Evolutionary conservation across 805 yeast species (phyloP), one percentile per base, ranked within the genome.

Genomic region (Kockiozyma suomiensis): DNA sequence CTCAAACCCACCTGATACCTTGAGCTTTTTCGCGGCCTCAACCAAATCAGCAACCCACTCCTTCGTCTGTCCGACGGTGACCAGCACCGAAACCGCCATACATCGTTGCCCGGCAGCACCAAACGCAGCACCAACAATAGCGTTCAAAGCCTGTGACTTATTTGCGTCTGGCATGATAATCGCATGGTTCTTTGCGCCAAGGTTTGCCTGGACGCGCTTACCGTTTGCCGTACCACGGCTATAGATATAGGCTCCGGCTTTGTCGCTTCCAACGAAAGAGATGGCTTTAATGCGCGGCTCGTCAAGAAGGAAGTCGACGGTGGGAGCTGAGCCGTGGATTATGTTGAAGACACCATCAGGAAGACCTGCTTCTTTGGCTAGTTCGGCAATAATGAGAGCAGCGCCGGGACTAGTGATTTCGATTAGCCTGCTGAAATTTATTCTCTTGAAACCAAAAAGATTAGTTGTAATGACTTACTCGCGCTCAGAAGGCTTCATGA

Each of bases 91-190:
- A 54, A 87, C 83, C 10, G 90, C 88, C 88, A 87, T 84, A 75
- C 93, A 87, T 71, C 91, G 83, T 79, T 87, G 93, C 63, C 92
- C 93, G 19, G 92, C 91, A 53, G 92, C 91, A 33, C 92, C 90
- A 73, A 87, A 87, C 25, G 90, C 88, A 55, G 92, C 90, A 51
- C 90, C 87, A 59, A 79, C 84, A 50, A 87, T 76, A 56, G 88
- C 85, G 70, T 83, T 84, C 67, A 87, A 75, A 50, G 88, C 81
- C 63, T 82, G 83, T 62, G 76, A 74, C 73, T 83, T 82, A 74
- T 85, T 82, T 49, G 90, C 90, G 69, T 87, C 92, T 17, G 91
- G 90, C 64, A 85, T 76, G 17, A 87, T 83, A 40, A 87, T 80
- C 69, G 87, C 81, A 73, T 87, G 93, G 78, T 87, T 87, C 76